phyloP scores from a whole-genome alignment of 2,329 filamentous ascomycete species.

The Penicillium sp. region DNA sequence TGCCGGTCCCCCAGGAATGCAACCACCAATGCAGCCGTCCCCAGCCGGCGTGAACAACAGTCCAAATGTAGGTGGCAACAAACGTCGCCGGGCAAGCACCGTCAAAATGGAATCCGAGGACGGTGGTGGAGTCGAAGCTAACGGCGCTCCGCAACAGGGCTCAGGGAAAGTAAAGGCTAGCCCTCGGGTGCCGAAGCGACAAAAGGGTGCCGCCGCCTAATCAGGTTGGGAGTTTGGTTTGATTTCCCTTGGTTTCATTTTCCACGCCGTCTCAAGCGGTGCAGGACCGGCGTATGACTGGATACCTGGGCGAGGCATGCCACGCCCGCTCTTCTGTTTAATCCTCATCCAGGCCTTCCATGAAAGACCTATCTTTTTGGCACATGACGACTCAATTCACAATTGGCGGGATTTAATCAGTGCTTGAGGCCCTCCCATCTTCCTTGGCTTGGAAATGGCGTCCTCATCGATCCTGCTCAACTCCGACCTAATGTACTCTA shows the following conservation, averaged over 20 bases:
- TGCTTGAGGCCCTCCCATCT: conserved; percentile 8
- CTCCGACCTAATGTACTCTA: conserved; percentile 27
- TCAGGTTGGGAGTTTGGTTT: conserved; percentile 11
- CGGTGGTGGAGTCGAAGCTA: conserved; percentile 40
- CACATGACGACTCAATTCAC: conserved; percentile 16
- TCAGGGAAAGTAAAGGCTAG: conserved; percentile 41
- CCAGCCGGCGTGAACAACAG: conserved; percentile 53
- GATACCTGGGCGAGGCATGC: conserved; percentile 22
- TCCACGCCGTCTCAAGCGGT: conserved; percentile 17
- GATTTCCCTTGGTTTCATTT: conserved; percentile 7
- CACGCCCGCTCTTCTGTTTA: conserved; percentile 13
- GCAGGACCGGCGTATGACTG: conserved; percentile 26
- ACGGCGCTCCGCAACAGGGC: conserved; percentile 34
- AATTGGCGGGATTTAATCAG: conserved; percentile 14
- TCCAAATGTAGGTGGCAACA: conserved; percentile 49
- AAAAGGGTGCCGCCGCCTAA: conserved; percentile 36
- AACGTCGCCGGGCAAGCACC: conserved; percentile 51
- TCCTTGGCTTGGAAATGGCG: conserved; percentile 5
- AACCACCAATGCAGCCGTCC: conserved; percentile 49
- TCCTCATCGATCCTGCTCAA: conserved; percentile 13
- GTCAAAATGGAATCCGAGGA: conserved; percentile 54
- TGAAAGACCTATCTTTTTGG: conserved; percentile 9
- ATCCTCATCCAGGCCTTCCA: conserved; percentile 8
- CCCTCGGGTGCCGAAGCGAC: conserved; percentile 41
- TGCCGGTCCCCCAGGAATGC: conserved; percentile 46